Evolutionary conservation across 352 stramenopile species (phyloP).

Genomic region (Pythium angustatum): DNA sequence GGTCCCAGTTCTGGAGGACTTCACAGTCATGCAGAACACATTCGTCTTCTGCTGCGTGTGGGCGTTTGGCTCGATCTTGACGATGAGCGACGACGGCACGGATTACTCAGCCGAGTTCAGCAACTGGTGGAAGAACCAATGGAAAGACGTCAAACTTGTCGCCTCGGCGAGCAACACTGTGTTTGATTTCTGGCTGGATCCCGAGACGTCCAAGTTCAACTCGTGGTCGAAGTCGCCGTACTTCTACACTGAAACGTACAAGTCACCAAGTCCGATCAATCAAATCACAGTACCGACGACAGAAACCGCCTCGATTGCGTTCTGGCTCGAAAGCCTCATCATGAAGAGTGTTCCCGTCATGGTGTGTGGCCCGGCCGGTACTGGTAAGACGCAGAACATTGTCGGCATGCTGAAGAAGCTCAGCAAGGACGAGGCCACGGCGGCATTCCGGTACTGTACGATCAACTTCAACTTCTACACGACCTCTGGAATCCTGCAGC

Average conservation of each 20-base stretch:
- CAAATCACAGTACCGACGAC: slow-evolving; percentile 94
- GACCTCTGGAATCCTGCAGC: slow-evolving; percentile 90
- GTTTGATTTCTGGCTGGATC: slow-evolving; percentile 97
- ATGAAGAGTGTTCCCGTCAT: slow-evolving; percentile 91
- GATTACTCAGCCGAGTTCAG: slow-evolving; percentile 95
- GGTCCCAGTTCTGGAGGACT: slow-evolving; percentile 70
- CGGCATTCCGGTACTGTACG: slow-evolving; percentile 85
- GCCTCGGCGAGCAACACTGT: slow-evolving; percentile 92
- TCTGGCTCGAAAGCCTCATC: slow-evolving; percentile 95
- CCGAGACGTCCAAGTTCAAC: slow-evolving; percentile 90
- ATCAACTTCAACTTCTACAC: slow-evolving; percentile 99
- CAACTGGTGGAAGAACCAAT: slow-evolving; percentile 96
- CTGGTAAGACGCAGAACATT: slow-evolving; percentile 95
- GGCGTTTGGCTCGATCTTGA: slow-evolving; percentile 93
- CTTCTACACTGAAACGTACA: slow-evolving; percentile 91
- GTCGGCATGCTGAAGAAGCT: slow-evolving; percentile 94
- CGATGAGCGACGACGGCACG: slow-evolving; percentile 92
- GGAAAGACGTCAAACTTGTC: slow-evolving; percentile 96
- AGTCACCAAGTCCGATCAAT: slow-evolving; percentile 84
- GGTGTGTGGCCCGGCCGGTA: slow-evolving; percentile 93
- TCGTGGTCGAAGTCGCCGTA: slow-evolving; percentile 95
- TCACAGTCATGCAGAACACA: slow-evolving; percentile 85
- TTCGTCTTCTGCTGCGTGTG: slow-evolving; percentile 97
- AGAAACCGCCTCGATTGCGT: slow-evolving; percentile 94
- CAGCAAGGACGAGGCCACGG: slow-evolving; percentile 80